Evolutionary conservation across 2,329 filamentous ascomycete genomes (phyloP), one percentile per base, ranked within the genome.

Genomic region (Rutstroemia sp.): DNA sequence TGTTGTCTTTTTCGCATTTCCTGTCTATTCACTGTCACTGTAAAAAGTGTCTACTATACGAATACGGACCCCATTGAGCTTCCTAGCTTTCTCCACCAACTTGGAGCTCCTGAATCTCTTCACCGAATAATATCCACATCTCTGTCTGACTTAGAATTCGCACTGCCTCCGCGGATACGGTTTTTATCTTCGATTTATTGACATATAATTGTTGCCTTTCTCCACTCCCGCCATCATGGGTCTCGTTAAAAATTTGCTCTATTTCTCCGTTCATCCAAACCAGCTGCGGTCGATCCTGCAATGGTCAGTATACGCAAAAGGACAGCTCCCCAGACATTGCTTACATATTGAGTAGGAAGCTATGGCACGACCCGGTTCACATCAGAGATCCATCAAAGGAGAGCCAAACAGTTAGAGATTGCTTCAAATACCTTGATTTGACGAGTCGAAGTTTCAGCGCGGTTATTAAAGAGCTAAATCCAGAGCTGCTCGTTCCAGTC

Each of bases 341-440:
- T 67, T 57, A 67, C 38, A 34, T 7, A 40, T 23, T 7, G 9
- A 19, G 9, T 68, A 96, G 91, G 91, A 96, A 95, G 76, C 76
- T 95, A 65, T 97, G 92, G 91, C 94, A 97, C 76, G 90, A 95
- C 62, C 87, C 94, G 12, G 90, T 96, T 19, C 90, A 97, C 76
- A 82, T 80, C 69, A 89, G 92, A 69, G 81, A 96, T 68, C 79
- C 82, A 61, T 77, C 78, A 59, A 88, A 88, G 64, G 94, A 97
- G 73, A 78, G 84, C 27, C 76, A 79, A 54, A 86, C 86, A 16
- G 80, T 95, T 60, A 82, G 83, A 71, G 79, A 84, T 78, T 97
- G 94, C 78, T 97, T 95, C 76, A 76, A 88, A 62, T 89, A 88
- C 72, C 83, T 99, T 63, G 79, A 92, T 66, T 64, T 87, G 76